phyloP scores from a whole-genome alignment of 805 yeast genomes.

The Danielia oregonensis region DNA sequence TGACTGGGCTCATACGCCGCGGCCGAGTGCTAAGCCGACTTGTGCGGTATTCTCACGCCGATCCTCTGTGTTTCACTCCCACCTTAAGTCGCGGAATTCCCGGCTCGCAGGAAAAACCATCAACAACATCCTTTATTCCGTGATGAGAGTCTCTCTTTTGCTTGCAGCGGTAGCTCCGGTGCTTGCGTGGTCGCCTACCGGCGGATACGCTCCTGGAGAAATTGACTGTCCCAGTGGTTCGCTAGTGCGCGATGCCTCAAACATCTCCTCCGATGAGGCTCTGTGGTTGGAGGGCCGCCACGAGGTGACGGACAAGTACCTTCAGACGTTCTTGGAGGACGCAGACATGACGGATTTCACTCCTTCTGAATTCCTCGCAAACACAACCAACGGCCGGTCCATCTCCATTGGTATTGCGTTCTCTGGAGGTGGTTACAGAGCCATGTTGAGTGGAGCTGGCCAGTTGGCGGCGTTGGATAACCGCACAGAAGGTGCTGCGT shows the following conservation, averaged over 20 bases:
- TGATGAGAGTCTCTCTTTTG: too few species aligned
- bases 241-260: constrained; percentile 11
- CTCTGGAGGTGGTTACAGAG: constrained; percentile 89
- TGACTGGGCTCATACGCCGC: too few species aligned
- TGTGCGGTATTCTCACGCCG: too few species aligned
- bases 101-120: too few species aligned
- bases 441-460: constrained; percentile 86
- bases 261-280: constrained; percentile 9
- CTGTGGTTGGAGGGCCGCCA: constrained; percentile 18
- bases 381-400: constrained; percentile 31
- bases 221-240: constrained; percentile 14
- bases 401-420: constrained; percentile 55
- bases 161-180: constrained; percentile 11
- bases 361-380: constrained; percentile 36
- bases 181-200: constrained; percentile 12
- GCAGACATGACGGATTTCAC: constrained; percentile 47
- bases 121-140: too few species aligned
- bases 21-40: too few species aligned
- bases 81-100: too few species aligned
- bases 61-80: too few species aligned
- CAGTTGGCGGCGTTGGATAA: constrained; percentile 74
- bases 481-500: constrained; percentile 43
- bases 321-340: constrained; percentile 43
- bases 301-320: constrained; percentile 41
- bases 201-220: constrained; percentile 16